Percentiles rank a stretch among this genome's conserved stretches.
Conservation (phyloP, 148 eudicot genomes). For the Fagopyrum esculentum region DNA sequence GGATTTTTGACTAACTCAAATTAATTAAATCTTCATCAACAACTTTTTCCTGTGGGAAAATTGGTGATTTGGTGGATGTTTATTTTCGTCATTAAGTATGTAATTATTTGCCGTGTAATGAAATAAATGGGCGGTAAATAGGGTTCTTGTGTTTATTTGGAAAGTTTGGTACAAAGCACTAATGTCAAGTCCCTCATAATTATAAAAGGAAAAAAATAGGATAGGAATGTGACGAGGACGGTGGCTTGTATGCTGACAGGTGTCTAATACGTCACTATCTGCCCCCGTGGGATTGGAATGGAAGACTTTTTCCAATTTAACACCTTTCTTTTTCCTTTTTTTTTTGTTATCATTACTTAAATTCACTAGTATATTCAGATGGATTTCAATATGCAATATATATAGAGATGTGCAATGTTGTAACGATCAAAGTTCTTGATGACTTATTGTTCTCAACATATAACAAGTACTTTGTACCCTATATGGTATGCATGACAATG, state of each 20-base stretch:
- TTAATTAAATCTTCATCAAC: not conserved
- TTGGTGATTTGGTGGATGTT: not conserved
- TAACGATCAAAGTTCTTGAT: no score
- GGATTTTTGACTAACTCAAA: not conserved
- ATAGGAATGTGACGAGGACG: slow-evolving; percentile 6
- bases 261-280: slow-evolving; percentile 8
- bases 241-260: slow-evolving; percentile 1
- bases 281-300: slow-evolving; percentile 6
- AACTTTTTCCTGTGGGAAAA: no score
- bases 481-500: not conserved
- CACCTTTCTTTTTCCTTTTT: not conserved
- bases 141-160: not conserved
- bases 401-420: no score
- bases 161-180: not conserved
- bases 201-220: not conserved
- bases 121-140: not conserved
- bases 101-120: not conserved
- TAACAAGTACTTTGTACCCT: not conserved
- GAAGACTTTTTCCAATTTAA: slow-evolving; percentile 1
- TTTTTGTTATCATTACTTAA: not conserved
- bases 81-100: not conserved
- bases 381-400: no score
- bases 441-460: not conserved
- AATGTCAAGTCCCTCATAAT: not conserved
- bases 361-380: not conserved